phyloP scores from a whole-genome alignment of 257 asterid genomes.

The Euphrasia confusa region DNA sequence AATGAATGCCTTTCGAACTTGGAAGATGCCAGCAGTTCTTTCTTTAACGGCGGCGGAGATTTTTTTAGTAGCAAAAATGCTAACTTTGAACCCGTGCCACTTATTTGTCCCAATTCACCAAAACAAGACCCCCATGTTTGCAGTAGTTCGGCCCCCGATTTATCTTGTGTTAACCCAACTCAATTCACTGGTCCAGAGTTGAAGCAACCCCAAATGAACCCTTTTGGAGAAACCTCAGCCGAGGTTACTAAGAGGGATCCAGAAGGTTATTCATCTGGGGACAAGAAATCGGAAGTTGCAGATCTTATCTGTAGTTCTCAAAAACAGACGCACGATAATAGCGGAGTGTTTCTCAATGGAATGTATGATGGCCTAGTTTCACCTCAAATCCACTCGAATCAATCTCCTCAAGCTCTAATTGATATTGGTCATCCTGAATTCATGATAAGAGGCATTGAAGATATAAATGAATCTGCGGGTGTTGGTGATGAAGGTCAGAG shows the following conservation, averaged over 20 bases:
- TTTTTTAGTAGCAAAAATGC: conserved; percentile 25
- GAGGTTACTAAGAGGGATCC: conserved; percentile 25
- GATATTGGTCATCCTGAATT: conserved; percentile 27
- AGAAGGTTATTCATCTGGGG: conserved; percentile 29
- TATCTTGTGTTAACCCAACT: conserved; percentile 28
- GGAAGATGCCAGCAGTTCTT: conserved; percentile 23
- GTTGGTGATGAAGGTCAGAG: conserved; percentile 34
- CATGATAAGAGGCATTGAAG: conserved; percentile 24
- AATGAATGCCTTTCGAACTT: conserved; percentile 23
- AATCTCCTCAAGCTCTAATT: conserved; percentile 26
- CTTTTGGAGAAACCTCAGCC: conserved; percentile 23
- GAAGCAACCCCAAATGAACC: conserved; percentile 29
- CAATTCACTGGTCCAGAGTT: conserved; percentile 26
- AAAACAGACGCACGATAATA: conserved; percentile 30
- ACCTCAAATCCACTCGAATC: conserved; percentile 23
- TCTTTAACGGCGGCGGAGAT: conserved; percentile 17
- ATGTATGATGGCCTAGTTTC: conserved; percentile 31
- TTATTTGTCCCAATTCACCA: conserved; percentile 24
- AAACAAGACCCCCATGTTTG: conserved; percentile 29
- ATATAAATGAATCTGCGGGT: conserved; percentile 26
- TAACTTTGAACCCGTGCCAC: conserved; percentile 30
- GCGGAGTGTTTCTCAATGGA: conserved; percentile 26
- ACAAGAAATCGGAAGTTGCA: conserved; percentile 27
- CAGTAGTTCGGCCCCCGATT: conserved; percentile 26
- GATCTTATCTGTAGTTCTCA: conserved; percentile 31